These are phyloP conservation scores for Vararia minispora DNA, from an alignment of 768 basidiomycete species.

Conservation along the genomic window DNA sequence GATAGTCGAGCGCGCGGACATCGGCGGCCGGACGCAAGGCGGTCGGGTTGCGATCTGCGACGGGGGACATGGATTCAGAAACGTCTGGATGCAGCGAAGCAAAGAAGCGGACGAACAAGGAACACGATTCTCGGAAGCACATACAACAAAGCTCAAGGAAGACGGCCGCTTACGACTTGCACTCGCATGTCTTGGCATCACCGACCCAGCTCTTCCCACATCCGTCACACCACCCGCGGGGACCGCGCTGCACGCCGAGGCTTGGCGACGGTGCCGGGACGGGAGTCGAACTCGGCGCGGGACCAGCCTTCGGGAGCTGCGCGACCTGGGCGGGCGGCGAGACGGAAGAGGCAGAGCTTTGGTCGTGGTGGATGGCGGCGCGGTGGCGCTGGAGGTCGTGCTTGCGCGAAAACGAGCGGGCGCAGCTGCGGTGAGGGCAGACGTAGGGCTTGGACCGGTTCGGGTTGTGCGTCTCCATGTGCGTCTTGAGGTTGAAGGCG, in stretches of 20 bases:
- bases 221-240: slow-evolving; percentile 11
- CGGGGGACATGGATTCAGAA: too few species aligned
- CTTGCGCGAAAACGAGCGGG: slow-evolving; percentile 87
- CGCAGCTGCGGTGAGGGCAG: slow-evolving; percentile 78
- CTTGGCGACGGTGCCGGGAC: slow-evolving; percentile 7
- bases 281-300: too few species aligned
- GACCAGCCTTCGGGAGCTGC: slow-evolving; percentile 18
- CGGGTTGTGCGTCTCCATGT: slow-evolving; percentile 91
- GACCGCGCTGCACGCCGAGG: slow-evolving; percentile 9
- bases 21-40: too few species aligned
- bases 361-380: slow-evolving; percentile 57
- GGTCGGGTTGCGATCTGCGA: too few species aligned
- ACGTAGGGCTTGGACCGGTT: slow-evolving; percentile 81
- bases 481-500: slow-evolving; percentile 92
- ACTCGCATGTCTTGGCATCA: slow-evolving; percentile 21
- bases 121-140: too few species aligned
- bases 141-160: too few species aligned
- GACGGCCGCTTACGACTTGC: too few species aligned
- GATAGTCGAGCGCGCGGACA: too few species aligned
- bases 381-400: slow-evolving; percentile 90
- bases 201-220: slow-evolving; percentile 20
- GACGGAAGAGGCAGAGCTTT: slow-evolving; percentile 14
- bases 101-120: too few species aligned
- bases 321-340: slow-evolving; percentile 17
- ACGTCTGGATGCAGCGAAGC: too few species aligned